Percentiles rank a stretch among this genome's conserved stretches.
phyloP scores from a whole-genome alignment of 2,329 filamentous ascomycete species.

The Verticillium alfalfae region DNA sequence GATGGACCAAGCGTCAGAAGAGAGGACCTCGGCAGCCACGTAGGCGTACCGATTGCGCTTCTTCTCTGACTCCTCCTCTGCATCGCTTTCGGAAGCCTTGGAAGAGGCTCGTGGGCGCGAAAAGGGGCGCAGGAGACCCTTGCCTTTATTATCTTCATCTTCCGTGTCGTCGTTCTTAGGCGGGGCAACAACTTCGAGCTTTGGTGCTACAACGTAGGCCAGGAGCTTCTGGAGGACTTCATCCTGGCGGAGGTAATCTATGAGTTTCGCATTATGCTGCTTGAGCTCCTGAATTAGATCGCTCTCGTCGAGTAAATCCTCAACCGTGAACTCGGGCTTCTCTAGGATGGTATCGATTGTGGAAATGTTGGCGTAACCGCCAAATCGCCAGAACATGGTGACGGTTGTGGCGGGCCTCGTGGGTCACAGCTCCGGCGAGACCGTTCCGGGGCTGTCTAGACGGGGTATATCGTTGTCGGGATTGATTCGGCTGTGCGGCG shows the following conservation, averaged over 20 bases:
- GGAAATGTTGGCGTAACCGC: slow-evolving; percentile 96
- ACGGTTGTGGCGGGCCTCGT: slow-evolving; percentile 13
- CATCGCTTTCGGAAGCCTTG: slow-evolving; percentile 39
- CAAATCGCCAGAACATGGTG: slow-evolving; percentile 99
- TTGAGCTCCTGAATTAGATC: slow-evolving; percentile 97
- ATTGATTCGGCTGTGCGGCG: neutral
- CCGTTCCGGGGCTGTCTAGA: neutral
- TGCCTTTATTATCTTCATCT: slow-evolving; percentile 41
- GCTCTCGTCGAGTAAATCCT: slow-evolving; percentile 92
- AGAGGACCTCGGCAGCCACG: slow-evolving; percentile 86
- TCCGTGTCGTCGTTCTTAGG: slow-evolving; percentile 43
- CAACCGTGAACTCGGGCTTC: slow-evolving; percentile 90
- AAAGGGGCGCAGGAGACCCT: slow-evolving; percentile 38
- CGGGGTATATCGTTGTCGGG: neutral
- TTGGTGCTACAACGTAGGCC: slow-evolving; percentile 84
- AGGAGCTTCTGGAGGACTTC: slow-evolving; percentile 78
- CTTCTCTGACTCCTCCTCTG: slow-evolving; percentile 72
- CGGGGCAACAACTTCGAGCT: slow-evolving; percentile 51
- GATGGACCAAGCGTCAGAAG: slow-evolving; percentile 96
- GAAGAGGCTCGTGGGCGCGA: slow-evolving; percentile 50
- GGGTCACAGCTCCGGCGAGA: neutral
- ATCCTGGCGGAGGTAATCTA: slow-evolving; percentile 90
- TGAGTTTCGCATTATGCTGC: slow-evolving; percentile 94
- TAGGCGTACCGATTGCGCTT: slow-evolving; percentile 91
- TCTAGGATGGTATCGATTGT: slow-evolving; percentile 96